phyloP scores from a whole-genome alignment of 73 alveolate species.

The Loxodes magnus region DNA sequence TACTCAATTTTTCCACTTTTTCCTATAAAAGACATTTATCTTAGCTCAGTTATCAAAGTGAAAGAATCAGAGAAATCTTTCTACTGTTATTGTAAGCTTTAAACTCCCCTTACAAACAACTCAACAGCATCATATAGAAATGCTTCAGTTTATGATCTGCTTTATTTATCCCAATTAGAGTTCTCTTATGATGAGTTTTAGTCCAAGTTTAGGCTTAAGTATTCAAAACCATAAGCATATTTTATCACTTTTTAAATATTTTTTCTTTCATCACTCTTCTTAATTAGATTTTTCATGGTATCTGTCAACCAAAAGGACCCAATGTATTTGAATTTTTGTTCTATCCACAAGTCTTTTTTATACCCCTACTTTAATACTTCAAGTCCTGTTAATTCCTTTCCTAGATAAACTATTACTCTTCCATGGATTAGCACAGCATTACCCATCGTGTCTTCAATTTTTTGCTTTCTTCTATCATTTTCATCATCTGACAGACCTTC shows the following conservation, averaged over 20 bases:
- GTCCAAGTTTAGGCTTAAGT: neutral
- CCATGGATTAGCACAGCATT: neutral
- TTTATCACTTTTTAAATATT: neutral
- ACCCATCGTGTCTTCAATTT: neutral
- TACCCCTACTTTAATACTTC: slow-evolving; percentile 5
- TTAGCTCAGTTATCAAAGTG: neutral
- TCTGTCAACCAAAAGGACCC: slow-evolving; percentile 13
- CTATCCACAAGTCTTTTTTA: neutral
- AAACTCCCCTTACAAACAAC: neutral
- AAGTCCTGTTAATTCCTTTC: neutral
- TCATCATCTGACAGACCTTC: too few species aligned
- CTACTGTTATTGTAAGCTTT: neutral
- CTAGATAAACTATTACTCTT: slow-evolving; percentile 6
- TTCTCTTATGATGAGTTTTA: neutral
- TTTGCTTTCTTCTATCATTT: too few species aligned
- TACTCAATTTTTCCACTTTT: slow-evolving; percentile 7
- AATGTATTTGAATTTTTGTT: neutral
- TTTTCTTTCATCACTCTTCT: neutral
- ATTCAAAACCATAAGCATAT: slow-evolving; percentile 1
- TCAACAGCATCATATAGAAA: slow-evolving; percentile 5
- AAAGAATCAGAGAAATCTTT: slow-evolving; percentile 1
- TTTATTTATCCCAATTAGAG: neutral
- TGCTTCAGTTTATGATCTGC: neutral
- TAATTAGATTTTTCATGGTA: neutral
- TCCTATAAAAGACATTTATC: slow-evolving; percentile 7